Percentiles rank a stretch among this genome's conserved stretches.
Conservation (phyloP, 1,139 yeast species). For the Geotrichum bryndzae region DNA sequence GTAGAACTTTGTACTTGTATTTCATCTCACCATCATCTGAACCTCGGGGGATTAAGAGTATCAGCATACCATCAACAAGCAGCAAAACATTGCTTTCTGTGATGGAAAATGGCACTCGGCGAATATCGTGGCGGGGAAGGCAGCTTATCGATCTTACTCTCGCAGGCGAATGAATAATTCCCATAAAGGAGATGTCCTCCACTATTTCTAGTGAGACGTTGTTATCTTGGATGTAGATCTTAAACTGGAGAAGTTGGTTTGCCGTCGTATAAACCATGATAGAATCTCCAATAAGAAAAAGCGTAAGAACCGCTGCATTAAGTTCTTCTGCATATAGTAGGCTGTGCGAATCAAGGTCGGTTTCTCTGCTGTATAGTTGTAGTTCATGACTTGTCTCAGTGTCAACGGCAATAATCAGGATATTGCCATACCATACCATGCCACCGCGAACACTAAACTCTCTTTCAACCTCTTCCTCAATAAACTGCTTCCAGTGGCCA, state of each 20-base stretch:
- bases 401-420: conserved; percentile 35
- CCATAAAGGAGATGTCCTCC: conserved; percentile 31
- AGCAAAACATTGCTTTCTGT: conserved; percentile 28
- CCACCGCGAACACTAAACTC: conserved; percentile 41
- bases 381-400: conserved; percentile 31
- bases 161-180: conserved; percentile 35
- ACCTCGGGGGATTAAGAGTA: conserved; percentile 23
- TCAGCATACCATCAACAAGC: conserved; percentile 35
- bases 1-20: conserved; percentile 26
- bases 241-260: conserved; percentile 31
- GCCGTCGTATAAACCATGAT: conserved; percentile 34
- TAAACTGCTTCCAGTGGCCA: conserved; percentile 40
- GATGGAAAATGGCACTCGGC: conserved; percentile 7
- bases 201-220: conserved; percentile 26
- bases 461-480: conserved; percentile 34
- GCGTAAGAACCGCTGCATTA: conserved; percentile 29
- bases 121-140: conserved; percentile 17
- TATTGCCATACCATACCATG: conserved; percentile 39
- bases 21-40: conserved; percentile 16
- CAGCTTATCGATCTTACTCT: conserved; percentile 33
- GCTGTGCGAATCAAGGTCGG: conserved; percentile 31
- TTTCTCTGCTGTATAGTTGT: conserved; percentile 36
- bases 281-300: conserved; percentile 29
- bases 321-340: conserved; percentile 26
- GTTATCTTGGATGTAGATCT: conserved; percentile 17